Evolutionary conservation across 352 stramenopile species (phyloP).

Genomic region (Elongisporangium senticosum): DNA sequence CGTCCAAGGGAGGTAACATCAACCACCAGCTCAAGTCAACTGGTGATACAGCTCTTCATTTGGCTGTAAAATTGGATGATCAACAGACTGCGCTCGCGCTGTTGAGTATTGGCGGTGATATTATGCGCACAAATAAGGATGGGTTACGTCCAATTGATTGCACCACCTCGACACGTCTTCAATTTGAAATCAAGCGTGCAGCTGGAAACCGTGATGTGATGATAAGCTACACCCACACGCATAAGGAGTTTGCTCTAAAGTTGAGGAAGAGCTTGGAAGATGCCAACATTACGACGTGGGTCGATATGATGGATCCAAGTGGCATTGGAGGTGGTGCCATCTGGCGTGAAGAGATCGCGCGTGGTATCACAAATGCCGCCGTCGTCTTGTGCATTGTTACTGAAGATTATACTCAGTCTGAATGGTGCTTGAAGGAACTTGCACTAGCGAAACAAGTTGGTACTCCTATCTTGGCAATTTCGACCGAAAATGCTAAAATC

Average conservation of each 20-base stretch:
- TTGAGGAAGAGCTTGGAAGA: slow-evolving; percentile 51
- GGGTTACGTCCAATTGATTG: slow-evolving; percentile 57
- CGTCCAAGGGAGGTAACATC: slow-evolving; percentile 55
- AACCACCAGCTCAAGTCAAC: slow-evolving; percentile 64
- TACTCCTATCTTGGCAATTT: slow-evolving; percentile 75
- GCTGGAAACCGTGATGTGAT: slow-evolving; percentile 64
- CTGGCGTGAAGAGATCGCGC: slow-evolving; percentile 65
- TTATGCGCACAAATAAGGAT: slow-evolving; percentile 70
- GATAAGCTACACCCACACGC: slow-evolving; percentile 71
- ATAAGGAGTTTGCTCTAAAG: slow-evolving; percentile 59
- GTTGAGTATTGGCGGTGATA: slow-evolving; percentile 65
- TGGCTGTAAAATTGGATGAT: slow-evolving; percentile 80
- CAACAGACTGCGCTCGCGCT: slow-evolving; percentile 63
- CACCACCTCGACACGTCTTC: slow-evolving; percentile 51
- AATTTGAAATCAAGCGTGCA: slow-evolving; percentile 69
- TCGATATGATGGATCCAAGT: slow-evolving; percentile 62
- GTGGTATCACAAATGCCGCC: slow-evolving; percentile 50
- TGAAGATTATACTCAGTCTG: slow-evolving; percentile 50
- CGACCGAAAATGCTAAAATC: slow-evolving; percentile 59
- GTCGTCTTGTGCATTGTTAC: slow-evolving; percentile 56
- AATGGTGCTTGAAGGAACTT: slow-evolving; percentile 64
- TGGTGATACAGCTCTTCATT: slow-evolving; percentile 68
- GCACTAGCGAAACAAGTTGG: slow-evolving; percentile 67
- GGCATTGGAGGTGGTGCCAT: slow-evolving; percentile 55
- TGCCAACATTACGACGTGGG: slow-evolving; percentile 57